Base-by-base conservation (phyloP, 2,329 filamentous ascomycete species). In the Dryadomyces quercivorus region DNA sequence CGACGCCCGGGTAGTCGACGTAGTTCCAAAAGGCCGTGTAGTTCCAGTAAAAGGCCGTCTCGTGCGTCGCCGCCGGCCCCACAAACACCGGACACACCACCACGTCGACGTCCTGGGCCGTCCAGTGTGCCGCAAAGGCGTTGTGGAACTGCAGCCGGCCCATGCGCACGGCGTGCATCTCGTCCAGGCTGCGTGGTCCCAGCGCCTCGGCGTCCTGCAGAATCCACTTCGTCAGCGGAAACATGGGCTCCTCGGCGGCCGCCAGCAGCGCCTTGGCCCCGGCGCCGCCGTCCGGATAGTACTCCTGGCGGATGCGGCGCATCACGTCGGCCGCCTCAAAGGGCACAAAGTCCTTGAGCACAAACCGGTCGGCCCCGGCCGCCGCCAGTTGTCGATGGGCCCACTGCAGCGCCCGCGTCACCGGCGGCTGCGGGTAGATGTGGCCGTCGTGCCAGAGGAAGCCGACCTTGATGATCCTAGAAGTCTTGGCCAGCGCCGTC, bases 21-120 rank as follows among this genome's bases (percentile, higher is more conserved):
- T 86, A 61, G 62, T 87, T 87, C 82, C 82, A 88, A 57, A 82
- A 76, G 0, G 76, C 70, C 0, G 81, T 85, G 60, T 87, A 87
- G 1, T 75, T 75, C 82, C 83, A 88, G 71, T 63, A 84, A 6
- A 65, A 59, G 0, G 63, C 63, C 12, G 68, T 67, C 21, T 70
- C 67, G 50, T 71, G 69, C 5, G 58, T 59, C n/a, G 61, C 61
- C 0, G 69, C 69, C 2, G 69, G 66, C 2, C 69, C 68, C 16
- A 69, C 62, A 45, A 66, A 71, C 1, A 64, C 62, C 1, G 69
- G 69, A 2, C 66, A 62, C 9, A 70, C 52, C 26, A 71, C 58
- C 0, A 71, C 60, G 45, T 70, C 68, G n/a, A 70, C 65, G 34
- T 69, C 66, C 56, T 69, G 67, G 5, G 57, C 55, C 18, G 63